Conservation (phyloP, 495 filamentous ascomycete genomes). For the Xylaria telfairii region DNA sequence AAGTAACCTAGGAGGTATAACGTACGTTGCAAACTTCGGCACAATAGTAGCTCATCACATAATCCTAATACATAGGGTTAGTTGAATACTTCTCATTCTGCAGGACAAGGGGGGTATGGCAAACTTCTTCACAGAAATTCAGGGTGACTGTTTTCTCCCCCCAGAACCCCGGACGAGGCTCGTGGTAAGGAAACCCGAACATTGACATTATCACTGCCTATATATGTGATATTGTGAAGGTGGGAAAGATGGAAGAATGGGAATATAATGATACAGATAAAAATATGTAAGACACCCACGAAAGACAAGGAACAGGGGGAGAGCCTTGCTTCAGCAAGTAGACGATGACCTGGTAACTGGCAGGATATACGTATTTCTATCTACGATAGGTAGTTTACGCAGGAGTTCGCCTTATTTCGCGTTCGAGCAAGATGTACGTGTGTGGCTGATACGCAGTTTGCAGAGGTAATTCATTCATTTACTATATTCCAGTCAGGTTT, state of each 20-base stretch:
- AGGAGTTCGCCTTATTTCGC: neutral
- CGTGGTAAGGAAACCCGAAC: constrained; percentile 69
- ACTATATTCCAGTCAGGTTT: neutral
- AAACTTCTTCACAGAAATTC: constrained; percentile 93
- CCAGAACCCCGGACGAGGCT: constrained; percentile 76
- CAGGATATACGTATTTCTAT: constrained; percentile 1
- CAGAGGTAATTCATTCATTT: neutral
- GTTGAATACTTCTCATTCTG: constrained; percentile 19
- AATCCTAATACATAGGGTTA: constrained; percentile 41
- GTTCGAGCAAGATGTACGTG: neutral
- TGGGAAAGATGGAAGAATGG: neutral
- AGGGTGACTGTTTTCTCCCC: constrained; percentile 84
- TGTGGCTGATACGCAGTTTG: neutral
- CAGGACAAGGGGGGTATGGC: constrained; percentile 10
- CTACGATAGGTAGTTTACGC: constrained; percentile 5
- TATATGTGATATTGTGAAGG: neutral
- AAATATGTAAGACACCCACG: neutral
- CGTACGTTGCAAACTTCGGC: constrained; percentile 53
- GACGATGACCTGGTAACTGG: neutral
- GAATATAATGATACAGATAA: neutral
- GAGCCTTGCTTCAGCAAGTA: constrained; percentile 10
- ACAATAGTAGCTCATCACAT: constrained; percentile 55
- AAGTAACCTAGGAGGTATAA: neutral
- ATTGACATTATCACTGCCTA: constrained; percentile 3
- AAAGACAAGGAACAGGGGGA: constrained; percentile 8